A percentile compares a stretch with the other conserved stretches of the same genome.
phyloP scores from a whole-genome alignment of 2,329 filamentous ascomycete species.

The Aspergillus pseudoglaucus region DNA sequence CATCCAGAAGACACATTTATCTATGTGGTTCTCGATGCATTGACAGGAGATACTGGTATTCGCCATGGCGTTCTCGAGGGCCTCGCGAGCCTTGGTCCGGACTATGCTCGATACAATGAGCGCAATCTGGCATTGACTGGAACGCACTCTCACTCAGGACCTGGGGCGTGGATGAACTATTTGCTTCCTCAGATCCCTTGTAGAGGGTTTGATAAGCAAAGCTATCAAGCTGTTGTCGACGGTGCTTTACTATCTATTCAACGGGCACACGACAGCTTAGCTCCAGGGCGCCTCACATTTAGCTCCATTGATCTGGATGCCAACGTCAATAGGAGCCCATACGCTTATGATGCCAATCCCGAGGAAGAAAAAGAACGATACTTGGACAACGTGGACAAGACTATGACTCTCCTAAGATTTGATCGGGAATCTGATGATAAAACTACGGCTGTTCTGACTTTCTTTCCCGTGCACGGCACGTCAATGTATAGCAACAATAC shows the following conservation, averaged over 20 bases:
- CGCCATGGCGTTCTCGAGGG: conserved; percentile 79
- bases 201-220: conserved; percentile 77
- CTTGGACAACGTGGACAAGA: conserved; percentile 61
- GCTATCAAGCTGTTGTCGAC: conserved; percentile 81
- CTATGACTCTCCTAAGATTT: conserved; percentile 73
- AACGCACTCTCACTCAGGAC: conserved; percentile 87
- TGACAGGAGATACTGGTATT: conserved; percentile 82
- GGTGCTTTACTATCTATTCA: conserved; percentile 76
- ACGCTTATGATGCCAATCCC: conserved; percentile 81
- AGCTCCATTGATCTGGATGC: conserved; percentile 66
- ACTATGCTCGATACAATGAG: conserved; percentile 68
- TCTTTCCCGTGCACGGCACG: conserved; percentile 89
- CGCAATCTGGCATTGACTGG: conserved; percentile 84
- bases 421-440: conserved; percentile 66
- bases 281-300: conserved; percentile 63
- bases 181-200: conserved; percentile 85
- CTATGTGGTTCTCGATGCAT: conserved; percentile 80
- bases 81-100: conserved; percentile 60
- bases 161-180: conserved; percentile 92
- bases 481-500: conserved; percentile 90
- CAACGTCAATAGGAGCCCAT: conserved; percentile 85
- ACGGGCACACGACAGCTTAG: conserved; percentile 67
- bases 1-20: conserved; percentile 67
- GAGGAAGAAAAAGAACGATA: conserved; percentile 67
- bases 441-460: conserved; percentile 74